Conservation (phyloP, 169 alveolate genomes). For the Plasmodium berghei region DNA sequence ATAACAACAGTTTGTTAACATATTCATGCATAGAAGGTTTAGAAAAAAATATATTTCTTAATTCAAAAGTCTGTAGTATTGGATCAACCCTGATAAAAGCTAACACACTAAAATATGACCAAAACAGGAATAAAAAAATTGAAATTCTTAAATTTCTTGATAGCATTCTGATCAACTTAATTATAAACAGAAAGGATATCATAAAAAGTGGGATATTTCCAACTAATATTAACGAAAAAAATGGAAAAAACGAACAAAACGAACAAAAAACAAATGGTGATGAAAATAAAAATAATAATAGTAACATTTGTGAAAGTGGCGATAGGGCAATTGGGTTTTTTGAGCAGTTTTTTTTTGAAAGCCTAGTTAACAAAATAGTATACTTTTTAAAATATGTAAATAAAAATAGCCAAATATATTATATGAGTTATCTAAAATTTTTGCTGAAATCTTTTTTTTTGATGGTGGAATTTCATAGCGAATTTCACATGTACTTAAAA, state of each 20-base stretch:
- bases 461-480: constrained; percentile 57
- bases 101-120: constrained; percentile 7
- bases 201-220: not conserved
- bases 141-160: constrained; percentile 47
- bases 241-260: not conserved
- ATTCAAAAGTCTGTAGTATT: not conserved
- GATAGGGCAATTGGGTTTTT: not conserved
- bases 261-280: not conserved
- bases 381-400: constrained; percentile 36
- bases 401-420: constrained; percentile 7
- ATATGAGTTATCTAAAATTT: constrained; percentile 38
- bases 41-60: not conserved
- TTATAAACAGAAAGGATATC: constrained; percentile 48
- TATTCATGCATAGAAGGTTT: not conserved
- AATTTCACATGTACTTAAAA: constrained; percentile 40
- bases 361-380: constrained; percentile 29
- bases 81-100: not conserved
- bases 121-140: constrained; percentile 15
- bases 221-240: not conserved
- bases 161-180: constrained; percentile 44
- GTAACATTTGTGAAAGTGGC: not conserved
- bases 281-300: no score
- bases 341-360: not conserved
- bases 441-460: constrained; percentile 23
- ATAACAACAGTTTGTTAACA: no score